Conservation (phyloP, 1,139 yeast species). For the Diutina neorugosa region DNA sequence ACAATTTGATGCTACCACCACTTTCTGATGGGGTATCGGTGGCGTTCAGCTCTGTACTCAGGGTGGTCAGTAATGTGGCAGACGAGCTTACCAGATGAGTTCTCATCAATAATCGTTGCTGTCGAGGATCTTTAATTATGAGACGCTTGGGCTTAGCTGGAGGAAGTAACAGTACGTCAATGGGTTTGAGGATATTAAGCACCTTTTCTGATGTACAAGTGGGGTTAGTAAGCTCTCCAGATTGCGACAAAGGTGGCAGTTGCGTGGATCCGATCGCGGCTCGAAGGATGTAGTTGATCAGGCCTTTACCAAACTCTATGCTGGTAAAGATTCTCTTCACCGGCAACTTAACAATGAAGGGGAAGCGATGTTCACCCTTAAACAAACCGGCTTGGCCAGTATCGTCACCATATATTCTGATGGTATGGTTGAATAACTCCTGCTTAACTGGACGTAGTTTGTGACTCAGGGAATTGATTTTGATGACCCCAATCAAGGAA, state of each 20-base stretch:
- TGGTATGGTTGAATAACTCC: constrained; percentile 50
- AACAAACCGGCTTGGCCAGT: constrained; percentile 47
- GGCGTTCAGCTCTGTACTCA: neutral
- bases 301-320: constrained; percentile 76
- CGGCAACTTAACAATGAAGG: constrained; percentile 72
- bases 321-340: constrained; percentile 59
- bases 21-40: neutral
- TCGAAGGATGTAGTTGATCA: constrained; percentile 54
- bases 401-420: constrained; percentile 50
- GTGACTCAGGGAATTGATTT: constrained; percentile 39
- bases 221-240: constrained; percentile 13
- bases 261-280: constrained; percentile 33
- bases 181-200: constrained; percentile 55
- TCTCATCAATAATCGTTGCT: constrained; percentile 4
- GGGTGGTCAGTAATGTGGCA: neutral
- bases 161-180: constrained; percentile 58
- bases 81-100: neutral
- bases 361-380: constrained; percentile 80
- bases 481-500: constrained; percentile 44
- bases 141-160: constrained; percentile 58
- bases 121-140: constrained; percentile 38
- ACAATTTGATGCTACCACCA: constrained; percentile 33
- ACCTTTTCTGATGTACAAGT: constrained; percentile 39
- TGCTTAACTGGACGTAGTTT: constrained; percentile 40
- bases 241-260: neutral